Evolutionary conservation across 768 basidiomycete species (phyloP).

Genomic region (Mycena galericulata): DNA sequence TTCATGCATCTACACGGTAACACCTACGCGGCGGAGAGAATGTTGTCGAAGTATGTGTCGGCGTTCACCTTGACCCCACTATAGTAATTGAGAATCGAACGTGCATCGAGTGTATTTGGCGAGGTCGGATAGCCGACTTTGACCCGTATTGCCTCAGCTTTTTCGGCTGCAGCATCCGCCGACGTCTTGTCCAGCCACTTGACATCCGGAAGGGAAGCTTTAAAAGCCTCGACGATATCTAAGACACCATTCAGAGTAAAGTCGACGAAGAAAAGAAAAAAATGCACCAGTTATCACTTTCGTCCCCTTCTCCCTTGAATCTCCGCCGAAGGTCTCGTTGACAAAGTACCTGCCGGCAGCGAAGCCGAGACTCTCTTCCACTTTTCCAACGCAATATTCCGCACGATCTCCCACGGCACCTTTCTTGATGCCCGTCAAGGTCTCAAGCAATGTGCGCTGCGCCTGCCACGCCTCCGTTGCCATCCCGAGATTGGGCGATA

Average conservation of each 20-base stretch:
- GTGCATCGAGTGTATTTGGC: conserved; percentile 81
- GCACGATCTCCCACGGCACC: conserved; percentile 87
- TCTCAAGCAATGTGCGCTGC: conserved; percentile 75
- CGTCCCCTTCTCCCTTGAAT: conserved; percentile 84
- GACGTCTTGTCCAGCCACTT: conserved; percentile 95
- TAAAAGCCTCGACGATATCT: conserved; percentile 89
- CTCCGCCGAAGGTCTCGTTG: conserved; percentile 81
- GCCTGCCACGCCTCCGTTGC: conserved; percentile 86
- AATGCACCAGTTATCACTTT: conserved; percentile 80
- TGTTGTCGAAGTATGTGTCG: conserved; percentile 86
- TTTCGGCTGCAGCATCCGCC: conserved; percentile 84
- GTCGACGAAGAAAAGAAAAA: neutral
- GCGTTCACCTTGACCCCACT: conserved; percentile 70
- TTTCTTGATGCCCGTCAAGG: conserved; percentile 85
- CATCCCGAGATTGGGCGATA: conserved; percentile 79
- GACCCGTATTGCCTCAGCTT: conserved; percentile 86
- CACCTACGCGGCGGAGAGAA: conserved; percentile 69
- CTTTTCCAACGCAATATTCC: conserved; percentile 82
- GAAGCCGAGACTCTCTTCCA: conserved; percentile 86
- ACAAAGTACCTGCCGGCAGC: conserved; percentile 92
- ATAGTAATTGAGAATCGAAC: conserved; percentile 82
- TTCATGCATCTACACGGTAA: conserved; percentile 17
- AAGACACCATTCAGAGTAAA: conserved; percentile 31
- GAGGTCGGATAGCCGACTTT: conserved; percentile 95
- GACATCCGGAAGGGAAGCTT: conserved; percentile 75